Base-by-base conservation (phyloP, 495 filamentous ascomycete species). In the Viridothelium virens region DNA sequence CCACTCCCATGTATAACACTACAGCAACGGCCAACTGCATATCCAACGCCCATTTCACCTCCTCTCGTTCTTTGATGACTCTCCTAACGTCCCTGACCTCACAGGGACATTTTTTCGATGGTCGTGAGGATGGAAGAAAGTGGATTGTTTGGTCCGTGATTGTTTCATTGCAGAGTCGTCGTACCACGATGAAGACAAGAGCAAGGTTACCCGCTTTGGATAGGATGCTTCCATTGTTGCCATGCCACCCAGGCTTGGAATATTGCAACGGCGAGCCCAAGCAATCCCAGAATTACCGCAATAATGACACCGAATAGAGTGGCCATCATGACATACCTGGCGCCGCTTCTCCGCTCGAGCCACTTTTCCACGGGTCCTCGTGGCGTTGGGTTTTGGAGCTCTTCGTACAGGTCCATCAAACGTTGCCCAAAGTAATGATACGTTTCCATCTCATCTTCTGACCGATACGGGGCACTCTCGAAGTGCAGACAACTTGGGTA, bases 271-370 rank as follows among this genome's bases (percentile, higher is more conserved):
- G 65, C 70, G 38, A 71, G 47, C n/a, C 70, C 70, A n/a, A 65
- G 64, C 39, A 70, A 64, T 16, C 70, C 70, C 14, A 70, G 39
- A 11, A 70, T 53, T 25, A 71, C 67, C 38, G 70, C 70, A 56
- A 75, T 63, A n/a, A 72, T 39, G 0, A 79, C 74, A 2, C 77
- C 77, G 44, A 68, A 68, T 1, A 79, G 56, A 0, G 77, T 78
- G 9, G 74, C 77, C 67, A 77, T 68, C 73, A 77, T 75, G 2
- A 77, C 67, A 62, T 77, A 74, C 61, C 75, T 71, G 2, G 76
- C 73, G 25, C 75, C 75, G 64, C 77, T 79, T 66, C 68, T 74
- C 37, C 76, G 66, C 65, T 79, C 67, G 63, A 79, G 63, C 75
- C 73, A 75, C 50, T 70, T 74, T 63, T 74, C 68, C 0, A 78